Evolutionary conservation across 768 basidiomycete species (phyloP).

Genomic region (Tulasnella calospora): DNA sequence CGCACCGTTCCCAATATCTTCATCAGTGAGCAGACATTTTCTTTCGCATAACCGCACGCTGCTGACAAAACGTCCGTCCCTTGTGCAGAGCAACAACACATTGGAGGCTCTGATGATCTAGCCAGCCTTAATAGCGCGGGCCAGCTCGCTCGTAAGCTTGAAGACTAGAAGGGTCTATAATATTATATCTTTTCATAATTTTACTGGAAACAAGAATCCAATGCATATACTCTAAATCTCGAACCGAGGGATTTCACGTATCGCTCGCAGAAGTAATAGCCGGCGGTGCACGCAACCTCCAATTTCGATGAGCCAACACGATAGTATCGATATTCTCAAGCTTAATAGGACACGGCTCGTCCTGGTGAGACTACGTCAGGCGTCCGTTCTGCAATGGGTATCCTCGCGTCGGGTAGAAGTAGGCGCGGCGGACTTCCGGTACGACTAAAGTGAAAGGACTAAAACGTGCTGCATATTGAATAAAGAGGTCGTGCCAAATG

Average conservation of each 20-base stretch:
- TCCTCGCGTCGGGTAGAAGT: background rate
- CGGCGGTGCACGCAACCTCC: background rate
- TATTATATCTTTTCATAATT: background rate
- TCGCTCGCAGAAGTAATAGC: background rate
- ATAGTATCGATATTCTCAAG: background rate
- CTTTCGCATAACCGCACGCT: background rate
- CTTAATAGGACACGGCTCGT: background rate
- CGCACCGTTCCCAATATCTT: constrained; percentile 74
- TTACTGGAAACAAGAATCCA: background rate
- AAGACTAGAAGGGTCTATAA: background rate
- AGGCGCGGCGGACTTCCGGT: background rate
- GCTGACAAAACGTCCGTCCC: background rate
- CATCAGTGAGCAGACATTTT: constrained; percentile 47
- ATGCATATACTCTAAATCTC: background rate
- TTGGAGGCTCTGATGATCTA: constrained; percentile 33
- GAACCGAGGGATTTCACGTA: too few species aligned
- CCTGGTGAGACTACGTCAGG: too few species aligned
- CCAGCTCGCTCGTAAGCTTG: constrained; percentile 9
- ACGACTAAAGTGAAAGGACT: background rate
- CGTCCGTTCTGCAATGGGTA: background rate
- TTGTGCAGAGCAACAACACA: constrained; percentile 29
- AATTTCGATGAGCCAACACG: background rate
- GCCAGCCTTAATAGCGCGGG: constrained; percentile 25
- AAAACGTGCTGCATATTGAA: background rate
- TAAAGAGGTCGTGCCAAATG: background rate